Conservation (phyloP, 495 filamentous ascomycete genomes). For the Hypomontagnella monticulosa region DNA sequence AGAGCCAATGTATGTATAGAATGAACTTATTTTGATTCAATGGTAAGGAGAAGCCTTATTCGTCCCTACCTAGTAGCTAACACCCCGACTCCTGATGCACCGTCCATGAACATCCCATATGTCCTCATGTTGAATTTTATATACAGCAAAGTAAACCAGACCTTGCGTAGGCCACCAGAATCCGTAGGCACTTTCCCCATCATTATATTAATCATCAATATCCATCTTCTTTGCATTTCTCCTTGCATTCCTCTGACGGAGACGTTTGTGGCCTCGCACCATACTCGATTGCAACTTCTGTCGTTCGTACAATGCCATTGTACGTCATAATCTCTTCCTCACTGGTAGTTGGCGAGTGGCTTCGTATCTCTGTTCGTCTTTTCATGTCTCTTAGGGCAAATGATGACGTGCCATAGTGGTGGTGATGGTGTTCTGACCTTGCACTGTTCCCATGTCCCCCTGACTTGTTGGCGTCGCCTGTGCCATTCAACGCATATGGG, state of each 20-base stretch:
- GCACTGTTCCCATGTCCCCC: conserved; percentile 12
- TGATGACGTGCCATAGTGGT: conserved; percentile 34
- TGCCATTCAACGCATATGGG: conserved; percentile 18
- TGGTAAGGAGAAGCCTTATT: no score
- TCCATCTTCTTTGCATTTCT: background rate
- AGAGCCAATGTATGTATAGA: no score
- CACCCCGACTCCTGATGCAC: no score
- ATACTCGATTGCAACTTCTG: conserved; percentile 46
- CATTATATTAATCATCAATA: conserved; percentile 14
- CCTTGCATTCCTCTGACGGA: conserved; percentile 1
- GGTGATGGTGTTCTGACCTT: conserved; percentile 25
- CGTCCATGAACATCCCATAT: background rate
- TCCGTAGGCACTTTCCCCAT: background rate
- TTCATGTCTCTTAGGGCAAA: conserved; percentile 43
- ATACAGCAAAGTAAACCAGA: conserved; percentile 10
- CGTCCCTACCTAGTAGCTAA: no score
- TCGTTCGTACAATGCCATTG: conserved; percentile 55
- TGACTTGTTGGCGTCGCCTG: conserved; percentile 38
- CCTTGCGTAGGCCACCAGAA: background rate
- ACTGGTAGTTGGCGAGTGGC: conserved; percentile 50
- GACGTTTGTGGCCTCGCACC: conserved; percentile 19
- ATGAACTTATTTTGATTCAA: no score
- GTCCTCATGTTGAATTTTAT: conserved; percentile 3
- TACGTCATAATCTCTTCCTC: conserved; percentile 58
- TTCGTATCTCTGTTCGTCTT: conserved; percentile 49